Evolutionary conservation across 2,329 filamentous ascomycete genomes (phyloP), one percentile per base, ranked within the genome.

Genomic region (Fusarium humuli): DNA sequence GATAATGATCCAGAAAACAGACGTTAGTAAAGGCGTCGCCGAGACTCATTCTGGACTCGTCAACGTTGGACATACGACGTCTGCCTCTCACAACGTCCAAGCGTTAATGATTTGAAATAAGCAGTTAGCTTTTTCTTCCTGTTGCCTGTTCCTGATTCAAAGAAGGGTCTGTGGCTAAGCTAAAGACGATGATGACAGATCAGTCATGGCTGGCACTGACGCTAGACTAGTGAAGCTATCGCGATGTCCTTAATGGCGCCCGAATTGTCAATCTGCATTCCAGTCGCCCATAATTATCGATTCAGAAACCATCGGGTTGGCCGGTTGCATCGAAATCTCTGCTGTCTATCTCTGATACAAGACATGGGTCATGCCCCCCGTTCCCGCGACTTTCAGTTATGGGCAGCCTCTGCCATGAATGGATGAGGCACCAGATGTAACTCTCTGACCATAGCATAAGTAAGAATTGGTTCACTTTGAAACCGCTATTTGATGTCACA

Each of bases 181-280:
- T 55, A 55, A 41, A 18, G 20, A 22, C 29, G 11, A 27, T 27
- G n/a, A 29, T 65, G 40, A 29, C 44, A 50, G 27, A 49, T 30
- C 30, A 40, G 23, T 47, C 16, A 52, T 44, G 45, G 34, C 42
- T 42, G 25, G 20, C 37, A 14, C 44, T 40, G 25, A 45, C 20
- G 45, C 45, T 42, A 40, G 30, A 37, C 64, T 68, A 68, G 54
- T 34, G 58, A 71, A 68, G 70, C 63, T 44, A 71, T 68, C 32
- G 11, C 57, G 20, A 48, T 57, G 37, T 54, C 62, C 40, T 44
- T 37, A 20, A 41, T 65, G 47, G 70, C 61, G 65, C 65, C 67
- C 27, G 23, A 48, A 29, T 42, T 41, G 14, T 25, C 25, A 54
- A 16, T 20, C 25, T 44, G 4, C 70, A 72, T 72, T 72, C 70